Conservation (phyloP, 2,329 filamentous ascomycete species). For the Colletotrichum viniferum region DNA sequence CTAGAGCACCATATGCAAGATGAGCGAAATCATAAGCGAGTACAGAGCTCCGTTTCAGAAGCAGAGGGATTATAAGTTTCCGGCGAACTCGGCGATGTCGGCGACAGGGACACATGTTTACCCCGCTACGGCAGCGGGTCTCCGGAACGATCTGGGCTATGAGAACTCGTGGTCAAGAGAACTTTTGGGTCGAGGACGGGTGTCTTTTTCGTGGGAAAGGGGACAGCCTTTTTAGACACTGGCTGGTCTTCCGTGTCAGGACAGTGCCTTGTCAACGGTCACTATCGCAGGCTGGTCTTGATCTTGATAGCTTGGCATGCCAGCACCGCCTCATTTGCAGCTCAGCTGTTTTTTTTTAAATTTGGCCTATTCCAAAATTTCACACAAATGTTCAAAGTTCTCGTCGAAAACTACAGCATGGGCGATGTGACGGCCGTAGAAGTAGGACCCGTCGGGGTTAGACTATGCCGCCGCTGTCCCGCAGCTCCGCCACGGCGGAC, state of each 20-base stretch:
- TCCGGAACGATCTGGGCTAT: neutral
- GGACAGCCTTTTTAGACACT: rapidly evolving
- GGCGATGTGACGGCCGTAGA: neutral
- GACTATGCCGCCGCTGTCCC: neutral
- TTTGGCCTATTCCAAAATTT: neutral
- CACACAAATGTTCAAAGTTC: neutral
- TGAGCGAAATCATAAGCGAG: neutral
- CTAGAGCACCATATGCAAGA: neutral
- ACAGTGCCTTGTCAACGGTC: neutral
- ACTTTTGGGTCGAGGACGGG: neutral
- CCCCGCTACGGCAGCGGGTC: neutral
- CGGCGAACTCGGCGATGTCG: neutral
- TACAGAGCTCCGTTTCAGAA: neutral
- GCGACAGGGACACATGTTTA: neutral
- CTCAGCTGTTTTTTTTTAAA: no score
- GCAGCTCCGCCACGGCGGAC: neutral
- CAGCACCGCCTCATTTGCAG: neutral
- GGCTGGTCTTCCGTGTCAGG: rapidly evolving
- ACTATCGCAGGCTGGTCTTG: neutral
- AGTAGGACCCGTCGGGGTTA: neutral
- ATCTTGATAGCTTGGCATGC: neutral
- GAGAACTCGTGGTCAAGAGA: neutral
- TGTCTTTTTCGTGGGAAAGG: neutral
- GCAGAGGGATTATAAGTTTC: neutral
- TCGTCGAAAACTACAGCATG: rapidly evolving